Conservation (phyloP, 129 eudicot genomes). For the Ambrosia artemisiifolia region DNA sequence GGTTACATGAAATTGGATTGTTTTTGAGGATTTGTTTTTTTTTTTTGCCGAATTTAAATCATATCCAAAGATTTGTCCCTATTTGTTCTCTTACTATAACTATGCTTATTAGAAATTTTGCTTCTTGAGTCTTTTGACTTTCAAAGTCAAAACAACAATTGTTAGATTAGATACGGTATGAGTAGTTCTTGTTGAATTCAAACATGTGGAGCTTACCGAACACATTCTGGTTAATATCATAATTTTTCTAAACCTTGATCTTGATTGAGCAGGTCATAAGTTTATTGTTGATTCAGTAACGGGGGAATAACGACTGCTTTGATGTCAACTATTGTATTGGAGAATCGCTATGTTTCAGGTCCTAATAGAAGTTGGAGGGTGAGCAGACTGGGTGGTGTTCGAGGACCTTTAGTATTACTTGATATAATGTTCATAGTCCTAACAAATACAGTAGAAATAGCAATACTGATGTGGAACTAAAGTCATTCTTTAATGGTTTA, state of each 20-base stretch:
- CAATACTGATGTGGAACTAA: too few relatives aligned
- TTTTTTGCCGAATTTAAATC: neutral
- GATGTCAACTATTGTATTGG: constrained; percentile 16
- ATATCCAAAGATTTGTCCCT: neutral
- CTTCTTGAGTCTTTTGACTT: neutral
- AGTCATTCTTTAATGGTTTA: too few relatives aligned
- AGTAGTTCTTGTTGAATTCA: neutral
- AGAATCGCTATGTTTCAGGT: neutral
- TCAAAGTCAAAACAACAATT: neutral
- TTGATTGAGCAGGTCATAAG: constrained; percentile 49
- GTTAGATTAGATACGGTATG: neutral
- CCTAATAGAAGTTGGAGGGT: too few relatives aligned
- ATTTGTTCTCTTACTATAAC: neutral
- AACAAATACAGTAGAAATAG: neutral
- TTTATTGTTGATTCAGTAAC: constrained; percentile 75
- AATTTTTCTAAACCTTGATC: neutral
- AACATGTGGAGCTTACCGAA: neutral
- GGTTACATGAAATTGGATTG: neutral
- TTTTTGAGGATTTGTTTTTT: neutral
- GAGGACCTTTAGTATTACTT: neutral
- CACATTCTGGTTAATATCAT: neutral
- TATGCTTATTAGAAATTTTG: neutral
- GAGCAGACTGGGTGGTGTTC: neutral
- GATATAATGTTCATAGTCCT: neutral
- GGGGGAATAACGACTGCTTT: constrained; percentile 71